Evolutionary conservation across 371 early-diverging fungal genomes (phyloP).

Genomic region (Blakeslea trispora): DNA sequence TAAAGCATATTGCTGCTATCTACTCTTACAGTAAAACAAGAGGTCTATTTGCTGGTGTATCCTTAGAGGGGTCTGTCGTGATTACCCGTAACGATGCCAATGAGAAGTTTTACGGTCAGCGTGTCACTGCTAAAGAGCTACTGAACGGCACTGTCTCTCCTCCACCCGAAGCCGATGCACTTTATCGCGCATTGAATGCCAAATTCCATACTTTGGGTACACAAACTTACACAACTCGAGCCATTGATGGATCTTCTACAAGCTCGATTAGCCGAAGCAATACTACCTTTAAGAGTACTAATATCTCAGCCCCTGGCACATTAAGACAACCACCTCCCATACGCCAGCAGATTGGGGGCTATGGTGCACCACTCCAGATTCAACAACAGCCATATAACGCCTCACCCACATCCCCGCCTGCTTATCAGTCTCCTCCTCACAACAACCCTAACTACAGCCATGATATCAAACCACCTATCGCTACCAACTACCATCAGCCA

Average conservation of each 20-base stretch:
- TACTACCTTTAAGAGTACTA: slow-evolving; percentile 27
- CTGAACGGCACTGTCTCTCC: slow-evolving; percentile 76
- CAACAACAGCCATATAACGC: not conserved
- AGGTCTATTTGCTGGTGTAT: slow-evolving; percentile 95
- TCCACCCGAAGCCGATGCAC: slow-evolving; percentile 82
- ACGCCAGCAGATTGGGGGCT: slow-evolving; percentile 16
- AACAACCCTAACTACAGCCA: slow-evolving; percentile 5
- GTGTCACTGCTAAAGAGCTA: slow-evolving; percentile 81
- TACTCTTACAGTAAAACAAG: slow-evolving; percentile 89
- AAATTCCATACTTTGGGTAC: slow-evolving; percentile 22
- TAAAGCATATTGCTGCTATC: slow-evolving; percentile 84
- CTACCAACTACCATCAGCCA: slow-evolving; percentile 3
- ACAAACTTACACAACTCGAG: slow-evolving; percentile 17
- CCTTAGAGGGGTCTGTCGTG: slow-evolving; percentile 93
- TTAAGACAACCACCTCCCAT: slow-evolving; percentile 36
- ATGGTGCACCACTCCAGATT: slow-evolving; percentile 14
- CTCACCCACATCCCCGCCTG: slow-evolving; percentile 2
- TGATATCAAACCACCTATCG: slow-evolving; percentile 12
- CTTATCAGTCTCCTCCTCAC: slow-evolving; percentile 3
- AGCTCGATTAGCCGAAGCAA: slow-evolving; percentile 13
- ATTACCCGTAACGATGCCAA: slow-evolving; percentile 93
- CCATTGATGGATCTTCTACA: slow-evolving; percentile 13
- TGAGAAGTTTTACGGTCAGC: slow-evolving; percentile 83
- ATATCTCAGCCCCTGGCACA: slow-evolving; percentile 32
- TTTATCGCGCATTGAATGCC: slow-evolving; percentile 79